Base-by-base conservation (phyloP, 1,284 basidiomycete species). In the Porogramme epimiltina region DNA sequence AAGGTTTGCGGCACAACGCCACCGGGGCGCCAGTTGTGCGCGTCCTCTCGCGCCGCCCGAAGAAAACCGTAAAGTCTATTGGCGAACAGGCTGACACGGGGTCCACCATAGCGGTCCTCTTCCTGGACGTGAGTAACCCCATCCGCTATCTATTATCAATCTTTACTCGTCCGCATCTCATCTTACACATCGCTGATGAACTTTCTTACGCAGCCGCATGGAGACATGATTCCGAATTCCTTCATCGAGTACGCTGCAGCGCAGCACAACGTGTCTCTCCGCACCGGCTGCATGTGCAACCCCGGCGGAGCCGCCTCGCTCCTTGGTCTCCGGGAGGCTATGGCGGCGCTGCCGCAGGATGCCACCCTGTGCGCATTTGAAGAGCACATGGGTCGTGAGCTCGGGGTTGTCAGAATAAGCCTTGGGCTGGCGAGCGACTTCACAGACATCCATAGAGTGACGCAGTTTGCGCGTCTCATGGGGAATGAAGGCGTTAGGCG, bases 281-380 rank as follows among this genome's bases (percentile, higher is more conserved):
- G 90, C 38, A 89, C 89, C 1, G 90, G 90, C 0, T 92, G 90
- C 65, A 86, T 93, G 79, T 93, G 91, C 63, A 92, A 92, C 57
- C 87, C 90, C 4, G 90, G 90, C 6, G 89, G 84, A 11, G 87
- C 88, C 0, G 83, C 87, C 0, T 79, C 84, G 2, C 71, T 90
- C 4, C 76, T 91, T 3, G 85, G 83, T 0, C 78, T 91, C 28
- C 71, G 82, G 52, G 74, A 78, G n/a, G 76, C 83, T 53, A 91
- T 91, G 87, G 70, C 73, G n/a, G 68, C 66, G 15, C 73, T 90
- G 0, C 80, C 78, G 53, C 70, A 75, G 1, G 84, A 85, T 4
- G 77, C 81, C 24, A 85, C 81, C 4, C 75, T 87, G 42, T 71
- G 71, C 39, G 82, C 83, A 33, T 82, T 90, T 59, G 84, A 90